These are phyloP conservation scores for Penicillium sp. DNA, from an alignment of 2,329 filamentous ascomycete genomes.

Conservation along the genomic window DNA sequence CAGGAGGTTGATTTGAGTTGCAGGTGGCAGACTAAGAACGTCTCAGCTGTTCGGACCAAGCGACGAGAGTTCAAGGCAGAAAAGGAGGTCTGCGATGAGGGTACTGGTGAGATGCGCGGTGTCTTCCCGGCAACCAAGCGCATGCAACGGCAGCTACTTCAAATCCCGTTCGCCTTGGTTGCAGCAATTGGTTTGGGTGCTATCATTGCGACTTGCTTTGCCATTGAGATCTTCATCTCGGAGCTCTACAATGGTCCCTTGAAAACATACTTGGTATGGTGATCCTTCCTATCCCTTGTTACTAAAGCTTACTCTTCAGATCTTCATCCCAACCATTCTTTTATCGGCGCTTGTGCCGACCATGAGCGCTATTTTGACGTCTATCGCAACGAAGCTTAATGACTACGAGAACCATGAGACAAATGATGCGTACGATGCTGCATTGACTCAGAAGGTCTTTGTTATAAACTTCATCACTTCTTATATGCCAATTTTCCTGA, in stretches of 20 bases:
- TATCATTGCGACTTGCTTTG: conserved; percentile 88
- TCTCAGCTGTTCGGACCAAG: conserved; percentile 76
- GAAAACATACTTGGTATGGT: conserved; percentile 74
- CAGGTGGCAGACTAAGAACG: conserved; percentile 85
- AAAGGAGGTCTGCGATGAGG: conserved; percentile 70
- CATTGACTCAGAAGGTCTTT: conserved; percentile 90
- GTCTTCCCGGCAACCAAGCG: conserved; percentile 77
- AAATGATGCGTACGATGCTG: conserved; percentile 75
- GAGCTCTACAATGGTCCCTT: conserved; percentile 91
- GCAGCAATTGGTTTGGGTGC: conserved; percentile 73
- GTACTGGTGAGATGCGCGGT: conserved; percentile 77
- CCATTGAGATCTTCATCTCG: conserved; percentile 94
- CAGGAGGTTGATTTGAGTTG: conserved; percentile 86
- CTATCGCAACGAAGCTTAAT: conserved; percentile 74
- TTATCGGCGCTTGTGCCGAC: conserved; percentile 79
- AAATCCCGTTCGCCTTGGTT: conserved; percentile 82
- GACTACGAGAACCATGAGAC: conserved; percentile 93
- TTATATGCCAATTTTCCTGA: conserved; percentile 85
- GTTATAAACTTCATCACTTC: conserved; percentile 98
- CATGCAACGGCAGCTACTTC: conserved; percentile 77
- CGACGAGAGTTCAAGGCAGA: conserved; percentile 79
- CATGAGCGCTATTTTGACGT: conserved; percentile 76
- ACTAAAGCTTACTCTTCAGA: conserved; percentile 47
- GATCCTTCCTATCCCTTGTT: conserved; percentile 2
- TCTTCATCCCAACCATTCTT: conserved; percentile 85